A percentile compares a stretch with the other conserved stretches of the same genome.
phyloP scores from a whole-genome alignment of 192 early-diverging fungal species.

The Coemansia sp. region DNA sequence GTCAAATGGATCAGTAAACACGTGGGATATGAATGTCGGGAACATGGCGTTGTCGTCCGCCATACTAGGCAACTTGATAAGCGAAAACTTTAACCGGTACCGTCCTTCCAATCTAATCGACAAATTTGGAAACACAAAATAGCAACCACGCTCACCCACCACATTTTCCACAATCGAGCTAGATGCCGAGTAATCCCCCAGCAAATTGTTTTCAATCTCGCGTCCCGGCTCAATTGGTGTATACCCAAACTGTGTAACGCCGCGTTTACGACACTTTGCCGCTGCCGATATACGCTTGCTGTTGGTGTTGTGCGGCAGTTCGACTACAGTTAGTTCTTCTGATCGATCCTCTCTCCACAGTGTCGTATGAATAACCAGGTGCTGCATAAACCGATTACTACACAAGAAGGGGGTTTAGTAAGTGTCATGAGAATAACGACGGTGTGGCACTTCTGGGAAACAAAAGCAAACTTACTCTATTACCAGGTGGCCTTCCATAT shows the following conservation, averaged over 20 bases:
- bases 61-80: conserved; percentile 67
- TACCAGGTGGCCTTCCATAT: conserved; percentile 54
- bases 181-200: conserved; percentile 46
- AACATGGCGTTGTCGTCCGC: conserved; percentile 53
- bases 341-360: conserved; percentile 37
- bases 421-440: background rate
- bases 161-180: conserved; percentile 50
- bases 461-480: conserved; percentile 24
- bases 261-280: conserved; percentile 53
- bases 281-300: conserved; percentile 56
- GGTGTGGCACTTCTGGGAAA: background rate
- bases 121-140: conserved; percentile 78
- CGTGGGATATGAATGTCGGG: conserved; percentile 56
- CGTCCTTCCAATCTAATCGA: conserved; percentile 73
- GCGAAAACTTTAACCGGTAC: conserved; percentile 67
- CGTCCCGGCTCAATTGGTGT: conserved; percentile 28
- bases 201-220: conserved; percentile 49
- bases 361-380: conserved; percentile 55
- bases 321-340: conserved; percentile 45
- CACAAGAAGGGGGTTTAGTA: background rate
- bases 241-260: conserved; percentile 45
- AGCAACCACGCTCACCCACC: conserved; percentile 64
- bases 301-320: conserved; percentile 51
- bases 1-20: conserved; percentile 68
- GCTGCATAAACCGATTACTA: conserved; percentile 49